Base-by-base conservation (phyloP, 1,139 yeast genomes). In the Blastobotrys ciferrii region DNA sequence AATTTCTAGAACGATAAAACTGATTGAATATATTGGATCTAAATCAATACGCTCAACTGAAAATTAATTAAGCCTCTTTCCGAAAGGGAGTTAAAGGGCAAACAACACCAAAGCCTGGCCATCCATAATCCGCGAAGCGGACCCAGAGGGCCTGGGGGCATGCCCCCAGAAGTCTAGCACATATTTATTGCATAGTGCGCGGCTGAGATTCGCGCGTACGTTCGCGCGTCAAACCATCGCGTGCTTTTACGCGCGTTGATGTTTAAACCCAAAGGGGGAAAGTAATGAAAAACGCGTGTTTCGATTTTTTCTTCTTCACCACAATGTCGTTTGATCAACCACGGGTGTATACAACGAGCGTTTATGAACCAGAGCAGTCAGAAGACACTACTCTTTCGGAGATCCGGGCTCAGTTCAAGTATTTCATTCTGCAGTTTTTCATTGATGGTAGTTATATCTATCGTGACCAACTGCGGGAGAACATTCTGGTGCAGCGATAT, bases 391-490 rank as follows among this genome's bases (percentile, higher is more conserved):
- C 87, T 36, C 80, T 81, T 67, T 80, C 86, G 51, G 96, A 87
- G 65, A 77, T 88, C 57, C 82, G 84, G 62, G 80, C 81, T 57
- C 87, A 91, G 15, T 89, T 92, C 73, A 80, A 84, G 55, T 76
- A 81, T 56, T 94, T 94, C 66, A 78, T 94, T 43, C 75, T 89
- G 51, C 96, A 91, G 66, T 94, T 87, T 65, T 79, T 95, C 69
- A 76, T 87, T 55, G 86, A 87, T 61, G 80, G 87, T 50, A 84
- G 82, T 64, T 92, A 87, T 68, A 74, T 89, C 40, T 94, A 94
- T 72, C 71, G 98, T 73, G 31, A 96, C 89, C 97, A 91, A 66
- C 74, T 94, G 49, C 76, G 97, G 58, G 96, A 89, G 61, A 89
- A 91, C 65, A 74, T 94, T 49, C 73, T 91, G 50, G 83, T 88